A percentile compares a stretch with the other conserved stretches of the same genome.
These are phyloP conservation scores for Adenanthera pavonina DNA, from an alignment of 306 rosid genomes.

Conservation along the genomic window DNA sequence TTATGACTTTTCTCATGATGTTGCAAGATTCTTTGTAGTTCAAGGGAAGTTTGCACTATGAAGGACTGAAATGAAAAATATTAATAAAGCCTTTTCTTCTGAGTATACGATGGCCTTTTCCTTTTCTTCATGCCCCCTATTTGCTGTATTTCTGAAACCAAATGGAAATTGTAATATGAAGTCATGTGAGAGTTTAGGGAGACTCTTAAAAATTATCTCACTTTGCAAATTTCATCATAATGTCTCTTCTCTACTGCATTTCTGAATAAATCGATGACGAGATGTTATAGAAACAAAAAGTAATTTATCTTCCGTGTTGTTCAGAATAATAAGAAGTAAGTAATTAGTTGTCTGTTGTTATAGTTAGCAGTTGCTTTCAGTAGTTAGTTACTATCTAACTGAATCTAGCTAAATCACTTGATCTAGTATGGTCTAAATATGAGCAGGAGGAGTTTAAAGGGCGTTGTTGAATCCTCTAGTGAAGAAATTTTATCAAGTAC, in stretches of 20 bases:
- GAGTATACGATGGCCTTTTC: neutral
- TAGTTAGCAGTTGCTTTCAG: too few relatives aligned
- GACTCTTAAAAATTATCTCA: neutral
- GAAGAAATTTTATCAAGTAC: neutral
- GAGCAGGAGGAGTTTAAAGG: too few relatives aligned
- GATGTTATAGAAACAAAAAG: conserved; percentile 2
- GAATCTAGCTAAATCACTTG: too few relatives aligned
- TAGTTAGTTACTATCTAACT: too few relatives aligned
- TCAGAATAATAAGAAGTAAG: too few relatives aligned
- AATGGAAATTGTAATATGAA: conserved; percentile 13
- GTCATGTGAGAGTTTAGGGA: conserved; percentile 8
- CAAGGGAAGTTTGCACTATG: neutral
- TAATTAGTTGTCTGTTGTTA: too few relatives aligned
- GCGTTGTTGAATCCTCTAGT: neutral
- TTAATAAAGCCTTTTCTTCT: conserved; percentile 22
- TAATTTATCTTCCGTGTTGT: neutral
- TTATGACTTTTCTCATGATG: conserved; percentile 15
- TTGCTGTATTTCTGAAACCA: neutral
- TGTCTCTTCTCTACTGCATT: neutral
- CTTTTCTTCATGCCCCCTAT: neutral
- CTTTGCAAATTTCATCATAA: neutral
- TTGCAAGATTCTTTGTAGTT: conserved; percentile 6
- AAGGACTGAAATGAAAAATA: conserved; percentile 12
- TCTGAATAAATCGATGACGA: conserved; percentile 12
- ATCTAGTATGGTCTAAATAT: too few relatives aligned